These are phyloP conservation scores for Styphnolobium japonicum DNA, from an alignment of 306 rosid genomes.

Conservation along the genomic window DNA sequence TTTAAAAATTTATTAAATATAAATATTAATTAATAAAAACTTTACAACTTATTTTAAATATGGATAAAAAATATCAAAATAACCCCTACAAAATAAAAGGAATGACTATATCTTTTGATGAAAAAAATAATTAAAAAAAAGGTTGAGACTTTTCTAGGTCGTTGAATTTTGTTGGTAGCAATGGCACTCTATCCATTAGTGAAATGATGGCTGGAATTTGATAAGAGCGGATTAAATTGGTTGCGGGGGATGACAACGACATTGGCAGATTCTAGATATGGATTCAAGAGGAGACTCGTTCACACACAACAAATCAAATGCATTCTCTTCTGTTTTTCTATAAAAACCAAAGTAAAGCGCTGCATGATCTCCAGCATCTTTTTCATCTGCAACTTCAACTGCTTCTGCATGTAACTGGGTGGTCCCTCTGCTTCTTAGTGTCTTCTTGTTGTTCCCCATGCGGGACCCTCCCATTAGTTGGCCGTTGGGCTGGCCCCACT, in stretches of 20 bases:
- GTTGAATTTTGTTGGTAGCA: constrained; percentile 21
- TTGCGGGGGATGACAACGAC: constrained; percentile 16
- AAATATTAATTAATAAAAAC: no score
- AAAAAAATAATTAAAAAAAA: background rate
- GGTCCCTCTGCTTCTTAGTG: constrained; percentile 22
- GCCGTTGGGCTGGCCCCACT: constrained; percentile 2
- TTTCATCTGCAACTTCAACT: constrained; percentile 35
- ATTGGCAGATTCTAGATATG: constrained; percentile 14
- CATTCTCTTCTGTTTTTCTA: background rate
- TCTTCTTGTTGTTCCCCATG: background rate
- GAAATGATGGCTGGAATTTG: background rate
- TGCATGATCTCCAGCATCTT: constrained; percentile 16
- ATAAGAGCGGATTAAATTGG: constrained; percentile 21
- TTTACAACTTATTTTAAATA: no score
- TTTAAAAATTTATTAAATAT: no score
- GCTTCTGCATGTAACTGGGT: constrained; percentile 23
- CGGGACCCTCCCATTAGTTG: background rate
- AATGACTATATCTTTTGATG: background rate
- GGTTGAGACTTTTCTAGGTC: background rate
- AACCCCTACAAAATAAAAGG: no score
- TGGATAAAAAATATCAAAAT: no score
- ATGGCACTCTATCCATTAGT: constrained; percentile 2
- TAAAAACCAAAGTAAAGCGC: background rate
- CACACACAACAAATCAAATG: constrained; percentile 16
- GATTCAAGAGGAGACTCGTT: constrained; percentile 17